These are phyloP conservation scores for Dryas drummondii DNA, from an alignment of 306 rosid species.

Conservation along the genomic window DNA sequence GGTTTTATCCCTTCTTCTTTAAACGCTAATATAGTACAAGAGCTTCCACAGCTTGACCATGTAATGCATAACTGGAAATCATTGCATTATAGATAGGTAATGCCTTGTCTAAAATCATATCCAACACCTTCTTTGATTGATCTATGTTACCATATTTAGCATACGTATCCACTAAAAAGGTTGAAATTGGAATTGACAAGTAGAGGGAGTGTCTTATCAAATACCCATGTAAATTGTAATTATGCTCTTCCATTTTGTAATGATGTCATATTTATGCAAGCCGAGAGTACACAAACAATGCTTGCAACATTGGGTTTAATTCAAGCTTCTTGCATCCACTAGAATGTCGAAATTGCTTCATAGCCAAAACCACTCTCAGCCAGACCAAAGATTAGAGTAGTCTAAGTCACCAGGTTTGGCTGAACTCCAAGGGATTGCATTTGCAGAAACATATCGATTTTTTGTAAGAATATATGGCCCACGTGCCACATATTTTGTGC, in stretches of 20 bases:
- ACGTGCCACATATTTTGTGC: too few relatives aligned
- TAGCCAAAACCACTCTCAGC: slow-evolving; percentile 48
- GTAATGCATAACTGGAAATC: slow-evolving; percentile 70
- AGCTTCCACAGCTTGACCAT: slow-evolving; percentile 69
- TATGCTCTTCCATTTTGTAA: slow-evolving; percentile 57
- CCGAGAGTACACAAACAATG: slow-evolving; percentile 51
- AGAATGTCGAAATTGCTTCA: slow-evolving; percentile 55
- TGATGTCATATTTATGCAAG: slow-evolving; percentile 53
- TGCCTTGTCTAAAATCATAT: slow-evolving; percentile 44
- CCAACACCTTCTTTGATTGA: slow-evolving; percentile 51
- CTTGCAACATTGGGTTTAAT: slow-evolving; percentile 51
- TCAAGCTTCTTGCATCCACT: slow-evolving; percentile 63
- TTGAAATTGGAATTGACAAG: slow-evolving; percentile 36
- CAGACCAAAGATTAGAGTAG: slow-evolving; percentile 67
- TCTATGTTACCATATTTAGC: slow-evolving; percentile 71
- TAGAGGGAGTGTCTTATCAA: slow-evolving; percentile 41
- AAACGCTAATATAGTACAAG: slow-evolving; percentile 45
- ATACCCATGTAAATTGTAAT: slow-evolving; percentile 55
- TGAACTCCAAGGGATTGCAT: slow-evolving; percentile 50
- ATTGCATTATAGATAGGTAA: slow-evolving; percentile 65
- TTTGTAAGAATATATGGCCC: too few relatives aligned
- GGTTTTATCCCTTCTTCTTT: slow-evolving; percentile 46
- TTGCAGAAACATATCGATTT: slow-evolving; percentile 50
- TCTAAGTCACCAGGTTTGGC: slow-evolving; percentile 76
- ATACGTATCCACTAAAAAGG: slow-evolving; percentile 73